These are phyloP conservation scores for Aureobasidium mangrovei DNA, from an alignment of 2,329 filamentous ascomycete genomes.

Conservation along the genomic window DNA sequence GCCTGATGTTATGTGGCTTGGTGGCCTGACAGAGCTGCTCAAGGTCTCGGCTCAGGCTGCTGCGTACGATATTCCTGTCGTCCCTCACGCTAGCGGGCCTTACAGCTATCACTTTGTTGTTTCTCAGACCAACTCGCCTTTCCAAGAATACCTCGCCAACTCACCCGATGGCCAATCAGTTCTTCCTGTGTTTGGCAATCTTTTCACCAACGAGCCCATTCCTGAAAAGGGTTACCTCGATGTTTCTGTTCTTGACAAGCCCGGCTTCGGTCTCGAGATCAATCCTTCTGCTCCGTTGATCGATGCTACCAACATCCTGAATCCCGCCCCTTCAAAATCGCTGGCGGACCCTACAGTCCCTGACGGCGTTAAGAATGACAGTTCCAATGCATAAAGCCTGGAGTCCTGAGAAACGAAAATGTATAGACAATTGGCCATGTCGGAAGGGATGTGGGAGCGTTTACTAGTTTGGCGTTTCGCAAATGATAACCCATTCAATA, in stretches of 20 bases:
- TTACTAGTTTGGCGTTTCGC: background rate
- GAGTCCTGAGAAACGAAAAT: background rate
- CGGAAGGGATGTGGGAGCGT: background rate
- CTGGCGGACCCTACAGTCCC: slow-evolving; percentile 23
- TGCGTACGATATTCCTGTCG: slow-evolving; percentile 88
- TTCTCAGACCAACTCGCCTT: slow-evolving; percentile 84
- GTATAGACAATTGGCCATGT: background rate
- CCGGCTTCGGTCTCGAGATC: slow-evolving; percentile 80
- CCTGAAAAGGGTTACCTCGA: slow-evolving; percentile 75
- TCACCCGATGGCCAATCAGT: slow-evolving; percentile 85
- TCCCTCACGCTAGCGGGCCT: slow-evolving; percentile 87
- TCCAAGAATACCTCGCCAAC: slow-evolving; percentile 94
- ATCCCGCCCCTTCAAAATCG: slow-evolving; percentile 47
- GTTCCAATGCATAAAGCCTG: background rate
- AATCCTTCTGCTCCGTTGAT: slow-evolving; percentile 77
- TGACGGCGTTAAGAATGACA: background rate
- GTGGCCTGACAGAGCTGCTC: slow-evolving; percentile 83
- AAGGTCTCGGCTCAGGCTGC: slow-evolving; percentile 82
- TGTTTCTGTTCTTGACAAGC: slow-evolving; percentile 66
- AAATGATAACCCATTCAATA: background rate
- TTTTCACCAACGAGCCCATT: slow-evolving; percentile 86
- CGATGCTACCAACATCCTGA: slow-evolving; percentile 63
- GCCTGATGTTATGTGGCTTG: slow-evolving; percentile 96
- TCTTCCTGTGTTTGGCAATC: slow-evolving; percentile 80
- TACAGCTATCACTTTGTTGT: slow-evolving; percentile 97